Base-by-base conservation (phyloP, 345 rosid genomes). In the Salix exigua region DNA sequence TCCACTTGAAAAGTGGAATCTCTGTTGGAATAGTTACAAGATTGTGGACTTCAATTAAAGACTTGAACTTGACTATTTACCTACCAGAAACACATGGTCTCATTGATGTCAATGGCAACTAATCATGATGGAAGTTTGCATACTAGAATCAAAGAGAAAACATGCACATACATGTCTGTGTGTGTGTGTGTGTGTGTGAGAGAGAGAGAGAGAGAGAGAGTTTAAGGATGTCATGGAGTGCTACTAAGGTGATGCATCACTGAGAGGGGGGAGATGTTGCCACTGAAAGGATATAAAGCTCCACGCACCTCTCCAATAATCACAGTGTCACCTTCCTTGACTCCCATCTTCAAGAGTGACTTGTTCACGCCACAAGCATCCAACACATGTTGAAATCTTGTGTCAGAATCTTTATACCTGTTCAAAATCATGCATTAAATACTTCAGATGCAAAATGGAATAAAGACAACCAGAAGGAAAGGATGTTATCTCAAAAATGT, bases 241-340 rank as follows among this genome's bases (percentile, higher is more conserved):
- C 58, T 51, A 73, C 58, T 51, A 73, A 25, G 1, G 33, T 16
- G 50, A 62, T 31, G 44, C 44, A 37, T 67, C 65, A 38, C 16
- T n/a, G 65, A 46, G 62, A 40, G 38, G 55, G 40, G 65, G 40
- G 70, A 33, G 7, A n/a, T 13, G 12, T 17, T 7, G 42, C 31
- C 14, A 40, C n/a, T 37, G 38, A 40, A 66, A 69, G 60, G 25
- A 44, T 65, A 58, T 50, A 71, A 50, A 19, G 58, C 23, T 30
- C 31, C 30, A 81, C 91, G 80, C 31, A 96, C 99, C 92, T 92
- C 97, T 85, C 98, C 98, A 48, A 93, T 86, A 31, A 89, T 84
- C 71, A 96, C 98, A 0, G 89, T 92, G 87, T 93, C 97, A 38
- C 99, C 99, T 88, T 93, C 98, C 86, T 92, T 89, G 65, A 93